Percentiles rank a stretch among this genome's conserved stretches.
Evolutionary conservation across 2,329 filamentous ascomycete genomes (phyloP).

Genomic region (Hymenoscyphus repandus): DNA sequence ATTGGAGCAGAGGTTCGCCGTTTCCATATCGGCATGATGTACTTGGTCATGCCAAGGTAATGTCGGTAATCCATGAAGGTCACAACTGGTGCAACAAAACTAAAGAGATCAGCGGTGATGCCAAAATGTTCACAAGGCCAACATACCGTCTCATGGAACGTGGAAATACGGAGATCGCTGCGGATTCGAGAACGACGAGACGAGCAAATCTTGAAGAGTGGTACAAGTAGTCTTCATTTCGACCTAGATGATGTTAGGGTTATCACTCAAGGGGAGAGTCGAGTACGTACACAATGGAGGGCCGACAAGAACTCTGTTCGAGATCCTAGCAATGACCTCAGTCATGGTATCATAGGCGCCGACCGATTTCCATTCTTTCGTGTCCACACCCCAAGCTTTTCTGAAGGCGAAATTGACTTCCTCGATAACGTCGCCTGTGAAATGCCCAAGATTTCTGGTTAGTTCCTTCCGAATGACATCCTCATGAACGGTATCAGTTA

Average conservation of each 20-base stretch:
- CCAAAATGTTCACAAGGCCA: slow-evolving; percentile 5
- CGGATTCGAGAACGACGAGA: slow-evolving; percentile 32
- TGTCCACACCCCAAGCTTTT: slow-evolving; percentile 23
- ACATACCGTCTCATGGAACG: slow-evolving; percentile 30
- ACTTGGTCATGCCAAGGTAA: slow-evolving; percentile 26
- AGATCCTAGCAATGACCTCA: slow-evolving; percentile 25
- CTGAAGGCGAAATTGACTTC: slow-evolving; percentile 25
- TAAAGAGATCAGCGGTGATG: slow-evolving; percentile 13
- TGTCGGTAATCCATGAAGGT: slow-evolving; percentile 19
- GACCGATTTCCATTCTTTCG: slow-evolving; percentile 24
- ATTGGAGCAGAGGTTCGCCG: slow-evolving; percentile 26
- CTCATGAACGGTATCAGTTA: slow-evolving; percentile 32
- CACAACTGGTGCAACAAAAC: slow-evolving; percentile 17
- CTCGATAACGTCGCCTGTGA: slow-evolving; percentile 23
- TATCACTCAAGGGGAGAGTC: background rate
- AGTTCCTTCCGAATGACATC: slow-evolving; percentile 33
- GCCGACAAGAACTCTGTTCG: slow-evolving; percentile 30
- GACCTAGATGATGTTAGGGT: slow-evolving; percentile 11
- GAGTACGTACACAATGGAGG: slow-evolving; percentile 26
- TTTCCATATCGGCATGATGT: slow-evolving; percentile 33
- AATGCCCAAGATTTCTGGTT: slow-evolving; percentile 27
- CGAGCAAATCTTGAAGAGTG: slow-evolving; percentile 30
- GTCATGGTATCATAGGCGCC: slow-evolving; percentile 22
- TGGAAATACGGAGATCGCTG: slow-evolving; percentile 30
- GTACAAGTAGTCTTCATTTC: slow-evolving; percentile 33